phyloP scores from a whole-genome alignment of 495 filamentous ascomycete species.

The Lasiosphaeriaceae sp. region DNA sequence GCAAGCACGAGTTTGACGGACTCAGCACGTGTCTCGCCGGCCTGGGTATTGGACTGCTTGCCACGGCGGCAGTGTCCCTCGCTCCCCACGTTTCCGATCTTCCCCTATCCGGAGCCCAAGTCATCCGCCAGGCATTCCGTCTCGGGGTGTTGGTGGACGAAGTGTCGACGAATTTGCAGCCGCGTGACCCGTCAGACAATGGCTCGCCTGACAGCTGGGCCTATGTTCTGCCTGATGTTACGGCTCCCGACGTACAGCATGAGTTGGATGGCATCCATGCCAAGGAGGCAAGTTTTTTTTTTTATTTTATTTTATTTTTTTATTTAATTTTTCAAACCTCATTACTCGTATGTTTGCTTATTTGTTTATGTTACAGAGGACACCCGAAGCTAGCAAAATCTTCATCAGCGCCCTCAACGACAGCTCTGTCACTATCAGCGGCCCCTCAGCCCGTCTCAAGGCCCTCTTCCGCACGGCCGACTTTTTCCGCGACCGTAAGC shows the following conservation, averaged over 20 bases:
- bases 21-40: conserved; percentile 31
- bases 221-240: conserved; percentile 41
- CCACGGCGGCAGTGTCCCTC: conserved; percentile 60
- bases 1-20: conserved; percentile 12
- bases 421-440: conserved; percentile 39
- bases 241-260: conserved; percentile 27
- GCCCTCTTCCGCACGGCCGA: conserved; percentile 4
- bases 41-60: conserved; percentile 60
- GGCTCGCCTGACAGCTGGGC: conserved; percentile 36
- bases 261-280: conserved; percentile 28
- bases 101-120: conserved; percentile 54
- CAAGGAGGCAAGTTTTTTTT: not conserved
- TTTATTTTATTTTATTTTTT: not conserved
- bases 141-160: conserved; percentile 50
- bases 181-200: conserved; percentile 14
- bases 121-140: conserved; percentile 60
- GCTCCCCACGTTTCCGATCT: conserved; percentile 55
- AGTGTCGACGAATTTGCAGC: conserved; percentile 32
- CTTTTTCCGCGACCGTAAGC: conserved; percentile 25
- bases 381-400: conserved; percentile 9
- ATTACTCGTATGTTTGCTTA: no score
- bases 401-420: conserved; percentile 21
- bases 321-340: no score
- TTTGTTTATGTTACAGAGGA: no score
- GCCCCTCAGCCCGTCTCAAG: conserved; percentile 22